Evolutionary conservation across 306 rosid species (phyloP), one percentile per base, ranked within the genome.

Genomic region (Oxytropis ochrocephala): DNA sequence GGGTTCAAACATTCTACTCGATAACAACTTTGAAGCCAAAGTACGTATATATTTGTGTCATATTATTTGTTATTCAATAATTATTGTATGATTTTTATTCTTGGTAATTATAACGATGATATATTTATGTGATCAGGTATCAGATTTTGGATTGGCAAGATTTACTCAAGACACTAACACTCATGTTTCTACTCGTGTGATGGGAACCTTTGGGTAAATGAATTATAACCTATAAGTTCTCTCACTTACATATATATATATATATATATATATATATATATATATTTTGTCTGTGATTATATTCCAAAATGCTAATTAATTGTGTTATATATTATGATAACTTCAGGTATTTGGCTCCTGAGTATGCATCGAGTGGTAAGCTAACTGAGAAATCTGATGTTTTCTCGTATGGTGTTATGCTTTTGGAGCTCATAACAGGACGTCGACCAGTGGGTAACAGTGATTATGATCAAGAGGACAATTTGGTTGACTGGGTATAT

Each of bases 141-240:
- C 98, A 7, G 97, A 94, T 85, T 94, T 94, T 42, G 98, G 97
- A 13, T 80, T 94, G 87, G 96, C 91, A 12, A 94, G 88, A 84
- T 83, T 90, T 11, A 85, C n/a, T 50, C 92, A 85, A 59, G 96
- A 85, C 79, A 77, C 81, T 11, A 48, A 61, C 56, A 88, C 96
- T 47, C 98, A 94, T 54, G 89, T 90, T 39, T 94, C 96, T 35
- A 90, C 98, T 80, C 96, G 96, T 2, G 91, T 94, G 44, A 94
- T 88, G 97, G 98, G 95, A 49, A 88, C 98, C 73, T 90, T 90
- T 13, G 98, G 98, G 98, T 90, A 81, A 75, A 9, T 43, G n/a
- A n/a, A n/a, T n/a, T n/a, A n/a, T 54, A 24, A 17, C 32, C 35
- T 7, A 2, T 13, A 29, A 1, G 1, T 60, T 19, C 8, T n/a